Evolutionary conservation across 257 asterid species (phyloP), one percentile per base, ranked within the genome.

Genomic region (Coffea eugenioides): DNA sequence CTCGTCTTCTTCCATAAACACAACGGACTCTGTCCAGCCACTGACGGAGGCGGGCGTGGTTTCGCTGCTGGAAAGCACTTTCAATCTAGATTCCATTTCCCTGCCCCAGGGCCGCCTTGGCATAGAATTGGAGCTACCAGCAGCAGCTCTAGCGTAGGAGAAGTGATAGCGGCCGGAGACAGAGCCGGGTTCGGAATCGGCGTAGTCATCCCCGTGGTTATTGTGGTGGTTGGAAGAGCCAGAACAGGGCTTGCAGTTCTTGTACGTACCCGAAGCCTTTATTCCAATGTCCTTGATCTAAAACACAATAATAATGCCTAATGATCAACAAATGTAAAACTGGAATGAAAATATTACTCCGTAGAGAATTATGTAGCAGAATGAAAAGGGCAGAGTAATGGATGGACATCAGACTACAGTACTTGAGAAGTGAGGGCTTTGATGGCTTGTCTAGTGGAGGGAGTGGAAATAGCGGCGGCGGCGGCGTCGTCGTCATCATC

Each of bases 211-310:
- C n/a, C n/a, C n/a, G n/a, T n/a, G n/a, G n/a, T n/a, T n/a, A n/a
- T n/a, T n/a, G n/a, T n/a, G n/a, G n/a, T n/a, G n/a, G n/a, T n/a
- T n/a, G n/a, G n/a, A n/a, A n/a, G n/a, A n/a, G n/a, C n/a, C n/a
- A n/a, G n/a, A n/a, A n/a, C n/a, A n/a, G n/a, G n/a, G n/a, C n/a
- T n/a, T n/a, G n/a, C n/a, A n/a, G n/a, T n/a, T n/a, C n/a, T n/a
- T n/a, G n/a, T 84, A 88, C 16, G 99, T 98, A 25, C 94, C 98
- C 6, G 98, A 94, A n/a, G 98, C 99, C 87, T 94, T 96, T 3
- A 91, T 88, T 23, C 97, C 98, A 85, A 96, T 90, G 79, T 91
- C 97, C 94, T 92, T 96, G 88, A 96, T 92, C 99, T 96, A 74
- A 59, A 52, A 45, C 46, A 46, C 54, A 77, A 43, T 56, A 46